Base-by-base conservation (phyloP, 2,329 filamentous ascomycete genomes). In the Aspergillus ibericus region DNA sequence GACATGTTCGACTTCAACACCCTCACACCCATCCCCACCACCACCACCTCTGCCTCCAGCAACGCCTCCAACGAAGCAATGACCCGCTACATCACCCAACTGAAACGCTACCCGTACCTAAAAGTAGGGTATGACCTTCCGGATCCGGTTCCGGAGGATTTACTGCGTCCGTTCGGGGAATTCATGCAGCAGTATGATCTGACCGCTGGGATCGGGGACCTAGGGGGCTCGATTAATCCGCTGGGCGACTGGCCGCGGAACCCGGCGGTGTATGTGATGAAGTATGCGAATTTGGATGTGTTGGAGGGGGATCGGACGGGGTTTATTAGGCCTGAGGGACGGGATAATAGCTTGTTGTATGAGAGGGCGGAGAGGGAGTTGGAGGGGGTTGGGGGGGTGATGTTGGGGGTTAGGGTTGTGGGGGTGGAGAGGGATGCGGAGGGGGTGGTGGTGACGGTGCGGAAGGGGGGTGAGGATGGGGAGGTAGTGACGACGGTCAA, bases 401-500 rank as follows among this genome's bases (percentile, higher is more conserved):
- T 40, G 12, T 4, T 53, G 22, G 20, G 34, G 3, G 40, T 22
- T 27, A 18, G 16, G n/a, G 35, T 53, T 12, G 15, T 29, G 6
- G 16, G 10, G 3, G 27, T 29, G 10, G 1, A 29, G 5, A n/a
- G 49, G 15, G 50, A 53, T 15, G 51, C 7, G 13, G 35, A 40
- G 15, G 40, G 36, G 22, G 34, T 56, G 5, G 13, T n/a, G 5
- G 63, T 77, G 22, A 63, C 64, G 1, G 68, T 74, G 13, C 36
- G 63, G 18, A 72, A 67, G 1, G 61, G 66, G 2, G 53, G 57
- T 0, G 70, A 72, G 22, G 53, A 47, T n/a, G 69, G 66, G 22
- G 22, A 25, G 56, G n/a, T 5, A 12, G 40, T 68, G 2, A n/a
- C n/a, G n/a, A n/a, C n/a, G n/a, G 69, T 79, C 63, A 59, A 60